A percentile compares a stretch with the other conserved stretches of the same genome.
These are phyloP conservation scores for Reutealis trisperma DNA, from an alignment of 345 rosid species.

Conservation along the genomic window DNA sequence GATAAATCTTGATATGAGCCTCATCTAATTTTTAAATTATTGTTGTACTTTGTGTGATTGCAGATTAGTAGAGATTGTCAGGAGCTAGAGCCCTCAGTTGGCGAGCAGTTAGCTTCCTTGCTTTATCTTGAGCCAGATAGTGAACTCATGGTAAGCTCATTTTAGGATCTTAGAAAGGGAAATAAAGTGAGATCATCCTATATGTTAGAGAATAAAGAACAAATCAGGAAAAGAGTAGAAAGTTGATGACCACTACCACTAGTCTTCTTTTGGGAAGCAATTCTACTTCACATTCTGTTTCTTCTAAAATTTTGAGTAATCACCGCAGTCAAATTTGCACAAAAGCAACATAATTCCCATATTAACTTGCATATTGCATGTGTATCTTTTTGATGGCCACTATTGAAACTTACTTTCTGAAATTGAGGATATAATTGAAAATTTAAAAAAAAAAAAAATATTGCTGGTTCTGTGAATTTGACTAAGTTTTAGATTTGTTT, in stretches of 20 bases:
- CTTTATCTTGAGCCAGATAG: conserved; percentile 97
- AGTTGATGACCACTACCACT: neutral
- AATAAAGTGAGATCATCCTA: neutral
- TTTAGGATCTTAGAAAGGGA: neutral
- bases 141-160: conserved; percentile 86
- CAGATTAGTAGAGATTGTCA: conserved; percentile 99
- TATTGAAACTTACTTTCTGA: neutral
- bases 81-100: conserved; percentile 90
- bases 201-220: neutral
- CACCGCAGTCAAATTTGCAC: neutral
- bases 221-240: neutral
- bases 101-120: conserved; percentile 91
- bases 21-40: conserved; percentile 16
- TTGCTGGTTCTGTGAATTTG: neutral
- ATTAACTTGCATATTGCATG: neutral
- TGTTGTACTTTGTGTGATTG: conserved; percentile 28
- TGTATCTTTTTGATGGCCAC: neutral
- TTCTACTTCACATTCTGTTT: neutral
- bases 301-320: neutral
- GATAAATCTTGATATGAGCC: conserved; percentile 9
- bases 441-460: neutral
- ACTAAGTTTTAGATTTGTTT: neutral
- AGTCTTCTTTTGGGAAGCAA: neutral
- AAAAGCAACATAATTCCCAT: neutral
- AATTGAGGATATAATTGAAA: neutral